Evolutionary conservation across 768 basidiomycete genomes (phyloP), one percentile per base, ranked within the genome.

Genomic region (Multifurca ochricompacta): DNA sequence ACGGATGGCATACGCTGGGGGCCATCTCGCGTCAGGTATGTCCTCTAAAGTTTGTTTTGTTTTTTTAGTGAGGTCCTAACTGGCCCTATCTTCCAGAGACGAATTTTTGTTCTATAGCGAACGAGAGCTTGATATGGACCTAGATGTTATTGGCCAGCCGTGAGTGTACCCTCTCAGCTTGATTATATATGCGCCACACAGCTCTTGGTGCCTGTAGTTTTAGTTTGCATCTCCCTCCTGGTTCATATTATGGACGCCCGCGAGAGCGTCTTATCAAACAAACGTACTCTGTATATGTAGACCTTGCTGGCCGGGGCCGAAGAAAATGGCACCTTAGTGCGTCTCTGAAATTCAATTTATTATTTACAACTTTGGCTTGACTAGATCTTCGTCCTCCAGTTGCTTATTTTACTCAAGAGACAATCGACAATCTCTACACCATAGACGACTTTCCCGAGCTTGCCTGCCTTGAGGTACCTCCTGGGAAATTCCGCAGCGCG

Each of bases 241-340:
- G 67, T 52, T 53, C 59, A 59, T 44, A 62, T 61, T 58, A 60
- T 67, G 48, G 65, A 55, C 48, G 23, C 43, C 50, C 62, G 52
- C 72, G 75, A 42, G 70, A 76, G 50, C 77, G 82, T 45, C 74
- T 89, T 27, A 76, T 86, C 53, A 89, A 89, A 63, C 87, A 90
- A 66, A 89, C 87, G 0, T 90, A 87, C 65, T 87, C 85, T 7
- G 86, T 86, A 27, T 85, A 76, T 61, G 83, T 87, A 34, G 76
- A 83, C n/a, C 82, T 79, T 2, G 16, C 58, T 48, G 62, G 75
- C 18, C 69, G 73, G 51, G 85, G 85, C n/a, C 77, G 77, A 53
- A 75, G 82, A 59, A 90, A 90, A 62, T 89, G 87, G 87, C 87
- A 90, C 61, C 74, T 90, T 30, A 88, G 87, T 87, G 66, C 48